Evolutionary conservation across 2,329 filamentous ascomycete genomes (phyloP).

Genomic region (Hymenoscyphus infarciens): DNA sequence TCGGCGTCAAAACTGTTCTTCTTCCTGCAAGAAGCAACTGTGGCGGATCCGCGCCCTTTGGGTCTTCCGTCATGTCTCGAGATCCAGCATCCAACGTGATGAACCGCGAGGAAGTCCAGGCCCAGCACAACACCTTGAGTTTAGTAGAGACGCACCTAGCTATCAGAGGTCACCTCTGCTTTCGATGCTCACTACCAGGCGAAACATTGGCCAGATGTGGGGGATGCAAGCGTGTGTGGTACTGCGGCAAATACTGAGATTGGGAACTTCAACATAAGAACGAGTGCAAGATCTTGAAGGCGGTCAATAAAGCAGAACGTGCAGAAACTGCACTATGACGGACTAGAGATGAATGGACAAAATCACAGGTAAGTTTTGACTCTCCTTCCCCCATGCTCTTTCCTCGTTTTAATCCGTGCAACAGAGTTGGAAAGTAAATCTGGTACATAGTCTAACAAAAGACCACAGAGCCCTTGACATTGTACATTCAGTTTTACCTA

Average conservation of each 20-base stretch:
- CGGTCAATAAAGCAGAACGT: neutral
- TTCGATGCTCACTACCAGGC: neutral
- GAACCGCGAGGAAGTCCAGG: neutral
- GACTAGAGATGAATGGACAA: neutral
- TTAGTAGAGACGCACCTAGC: neutral
- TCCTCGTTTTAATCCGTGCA: neutral
- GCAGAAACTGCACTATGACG: no score
- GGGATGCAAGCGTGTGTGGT: neutral
- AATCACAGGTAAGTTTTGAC: neutral
- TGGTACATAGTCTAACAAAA: neutral
- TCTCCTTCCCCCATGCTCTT: neutral
- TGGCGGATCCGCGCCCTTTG: no score
- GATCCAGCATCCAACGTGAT: neutral
- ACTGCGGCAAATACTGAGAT: neutral
- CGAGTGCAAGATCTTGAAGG: neutral
- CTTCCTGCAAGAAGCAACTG: no score
- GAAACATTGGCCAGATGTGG: neutral
- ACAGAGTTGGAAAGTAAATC: neutral
- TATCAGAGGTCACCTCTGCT: conserved; percentile 1
- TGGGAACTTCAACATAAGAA: conserved; percentile 4
- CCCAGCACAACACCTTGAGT: neutral
- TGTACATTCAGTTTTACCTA: neutral
- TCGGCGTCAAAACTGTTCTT: no score
- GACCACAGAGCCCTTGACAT: neutral
- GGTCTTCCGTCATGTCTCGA: neutral